phyloP scores from a whole-genome alignment of 129 eudicot genomes.

The Arctium lappa region DNA sequence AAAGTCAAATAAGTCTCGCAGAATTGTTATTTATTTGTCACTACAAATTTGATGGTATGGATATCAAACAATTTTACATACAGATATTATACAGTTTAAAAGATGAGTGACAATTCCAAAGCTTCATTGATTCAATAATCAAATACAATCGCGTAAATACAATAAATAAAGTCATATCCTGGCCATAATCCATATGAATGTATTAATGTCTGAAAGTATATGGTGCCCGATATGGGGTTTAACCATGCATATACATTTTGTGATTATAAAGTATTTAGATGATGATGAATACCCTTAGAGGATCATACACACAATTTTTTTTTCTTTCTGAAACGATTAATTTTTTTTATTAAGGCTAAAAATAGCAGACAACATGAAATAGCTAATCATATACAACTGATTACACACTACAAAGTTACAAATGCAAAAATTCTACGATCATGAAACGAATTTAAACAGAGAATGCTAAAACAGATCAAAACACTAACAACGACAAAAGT shows the following conservation, averaged over 20 bases:
- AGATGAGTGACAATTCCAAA: neutral
- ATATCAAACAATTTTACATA: neutral
- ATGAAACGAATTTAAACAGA: neutral
- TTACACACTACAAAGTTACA: neutral
- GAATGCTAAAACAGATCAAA: conserved; percentile 13
- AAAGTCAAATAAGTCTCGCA: neutral
- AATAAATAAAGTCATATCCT: too few species aligned
- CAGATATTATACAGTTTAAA: neutral
- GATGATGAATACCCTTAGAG: neutral
- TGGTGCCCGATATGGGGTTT: neutral
- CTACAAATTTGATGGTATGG: neutral
- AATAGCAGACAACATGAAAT: neutral
- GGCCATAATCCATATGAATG: too few species aligned
- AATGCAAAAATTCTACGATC: conserved; percentile 1
- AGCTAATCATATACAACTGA: neutral
- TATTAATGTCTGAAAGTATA: too few species aligned
- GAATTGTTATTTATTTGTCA: neutral
- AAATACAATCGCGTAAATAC: neutral
- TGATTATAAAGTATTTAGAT: conserved; percentile 1
- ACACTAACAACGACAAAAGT: neutral
- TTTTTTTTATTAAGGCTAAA: neutral
- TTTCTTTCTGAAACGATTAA: neutral
- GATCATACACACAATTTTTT: neutral
- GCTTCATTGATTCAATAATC: neutral
- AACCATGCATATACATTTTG: neutral